These are phyloP conservation scores for Geranium rotundifolium DNA, from an alignment of 345 rosid species.

Conservation along the genomic window DNA sequence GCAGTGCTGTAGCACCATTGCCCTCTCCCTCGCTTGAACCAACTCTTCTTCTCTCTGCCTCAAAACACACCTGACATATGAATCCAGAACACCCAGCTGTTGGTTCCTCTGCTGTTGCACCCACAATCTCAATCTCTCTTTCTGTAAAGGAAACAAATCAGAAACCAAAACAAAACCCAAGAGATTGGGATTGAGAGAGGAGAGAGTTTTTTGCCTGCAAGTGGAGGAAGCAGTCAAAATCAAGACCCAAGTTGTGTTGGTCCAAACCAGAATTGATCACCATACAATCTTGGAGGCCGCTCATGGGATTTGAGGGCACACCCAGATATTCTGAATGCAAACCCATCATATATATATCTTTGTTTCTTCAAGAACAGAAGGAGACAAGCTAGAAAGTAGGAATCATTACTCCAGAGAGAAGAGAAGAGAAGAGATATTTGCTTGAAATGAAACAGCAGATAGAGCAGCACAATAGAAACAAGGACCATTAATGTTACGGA, in stretches of 20 bases:
- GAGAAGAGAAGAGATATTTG: constrained; percentile 3
- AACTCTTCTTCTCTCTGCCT: constrained; percentile 32
- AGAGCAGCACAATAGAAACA: too few species aligned
- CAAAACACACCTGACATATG: constrained; percentile 14
- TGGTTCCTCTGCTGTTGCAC: constrained; percentile 27
- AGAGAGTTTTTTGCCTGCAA: constrained; percentile 12
- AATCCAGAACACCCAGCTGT: constrained; percentile 19
- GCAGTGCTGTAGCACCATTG: constrained; percentile 28
- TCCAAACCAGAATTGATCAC: constrained; percentile 11
- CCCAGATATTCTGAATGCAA: constrained; percentile 27
- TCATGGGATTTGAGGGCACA: constrained; percentile 8
- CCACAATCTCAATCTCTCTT: constrained; percentile 20
- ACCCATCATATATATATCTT: constrained; percentile 16
- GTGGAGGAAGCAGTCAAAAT: constrained; percentile 25
- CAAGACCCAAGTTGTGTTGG: constrained; percentile 8
- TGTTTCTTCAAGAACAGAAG: constrained; percentile 3
- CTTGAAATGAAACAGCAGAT: too few species aligned
- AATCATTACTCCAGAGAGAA: too few species aligned
- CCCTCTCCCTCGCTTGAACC: constrained; percentile 21
- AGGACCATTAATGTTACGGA: neutral
- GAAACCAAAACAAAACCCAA: neutral
- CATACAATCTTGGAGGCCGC: constrained; percentile 25
- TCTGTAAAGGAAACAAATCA: constrained; percentile 8
- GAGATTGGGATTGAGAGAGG: neutral
- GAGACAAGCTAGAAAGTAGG: neutral